Base-by-base conservation (phyloP, 2,329 filamentous ascomycete species). In the Pyricularia grisea region DNA sequence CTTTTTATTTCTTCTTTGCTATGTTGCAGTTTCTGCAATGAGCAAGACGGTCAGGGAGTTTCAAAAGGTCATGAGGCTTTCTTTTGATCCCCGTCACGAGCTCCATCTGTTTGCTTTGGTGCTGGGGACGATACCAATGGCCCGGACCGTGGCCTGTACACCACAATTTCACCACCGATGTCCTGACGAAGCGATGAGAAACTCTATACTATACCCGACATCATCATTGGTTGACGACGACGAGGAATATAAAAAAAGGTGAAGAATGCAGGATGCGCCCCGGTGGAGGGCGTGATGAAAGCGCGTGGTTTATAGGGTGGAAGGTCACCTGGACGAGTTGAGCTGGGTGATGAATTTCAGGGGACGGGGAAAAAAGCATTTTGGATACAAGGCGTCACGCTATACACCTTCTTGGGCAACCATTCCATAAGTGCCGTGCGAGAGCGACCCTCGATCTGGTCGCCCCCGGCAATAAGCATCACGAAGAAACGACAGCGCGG, bases 181-280 rank as follows among this genome's bases (percentile, higher is more conserved):
- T 67, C 65, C 33, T 67, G 33, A 67, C 36, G 65, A 67, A 67
- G 65, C 65, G 65, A 67, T 67, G 65, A 67, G 65, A 67, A 36
- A 67, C 65, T 66, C 50, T 58, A 67, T 55, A 67, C 65, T 67
- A 67, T 67, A 67, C 65, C 65, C 65, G 27, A 67, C 23, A 67
- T 67, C 58, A 61, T 61, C 65, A 67, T 50, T 67, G 65, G 65
- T 67, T 67, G 66, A 67, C 55, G 66, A 61, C 65, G 50, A 65
- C 63, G 27, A 65, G n/a, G 63, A 67, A 61, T 14, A 67, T 7
- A 60, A 60, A 60, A 31, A 67, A 20, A 55, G 36, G n/a, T 30
- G 50, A 67, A 67, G 36, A 50, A 27, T 33, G 31, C 64, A 36
- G n/a, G 64, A 66, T 31, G 27, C 20, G 42, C 42, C 42, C 42